Percentiles rank a stretch among this genome's conserved stretches.
These are phyloP conservation scores for Penicillium lividum DNA, from an alignment of 495 filamentous ascomycete genomes.

Conservation along the genomic window DNA sequence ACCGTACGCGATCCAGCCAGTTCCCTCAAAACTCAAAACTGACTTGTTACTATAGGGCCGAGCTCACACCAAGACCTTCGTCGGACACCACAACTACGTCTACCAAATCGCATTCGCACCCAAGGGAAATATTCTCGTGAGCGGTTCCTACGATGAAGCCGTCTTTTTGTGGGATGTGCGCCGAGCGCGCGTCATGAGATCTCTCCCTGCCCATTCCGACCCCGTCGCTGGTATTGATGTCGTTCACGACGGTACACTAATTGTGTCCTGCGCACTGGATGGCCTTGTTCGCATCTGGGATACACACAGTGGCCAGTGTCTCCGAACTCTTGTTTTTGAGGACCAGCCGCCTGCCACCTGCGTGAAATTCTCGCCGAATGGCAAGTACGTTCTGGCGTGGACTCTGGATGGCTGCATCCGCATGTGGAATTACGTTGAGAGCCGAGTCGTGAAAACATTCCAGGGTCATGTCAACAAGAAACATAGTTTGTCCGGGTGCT, in stretches of 20 bases:
- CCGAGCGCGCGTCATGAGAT: conserved; percentile 78
- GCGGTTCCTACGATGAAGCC: conserved; percentile 94
- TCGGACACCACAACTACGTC: conserved; percentile 94
- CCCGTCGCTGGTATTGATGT: conserved; percentile 93
- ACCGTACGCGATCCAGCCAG: conserved; percentile 52
- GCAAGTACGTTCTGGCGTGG: conserved; percentile 87
- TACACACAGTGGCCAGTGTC: conserved; percentile 90
- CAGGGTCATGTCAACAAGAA: conserved; percentile 86
- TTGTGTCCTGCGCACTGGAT: conserved; percentile 85
- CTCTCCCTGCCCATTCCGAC: conserved; percentile 90
- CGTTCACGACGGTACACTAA: conserved; percentile 85
- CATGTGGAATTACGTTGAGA: conserved; percentile 91
- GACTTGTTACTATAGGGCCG: conserved; percentile 46
- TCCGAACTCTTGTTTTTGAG: conserved; percentile 92
- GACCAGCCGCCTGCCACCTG: conserved; percentile 91
- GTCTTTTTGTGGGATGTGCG: conserved; percentile 96
- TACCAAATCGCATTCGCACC: conserved; percentile 92
- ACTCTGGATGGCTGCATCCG: conserved; percentile 87
- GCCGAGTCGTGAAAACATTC: conserved; percentile 91
- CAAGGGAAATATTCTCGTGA: conserved; percentile 93
- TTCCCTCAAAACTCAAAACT: conserved; percentile 13
- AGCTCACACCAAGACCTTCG: conserved; percentile 63
- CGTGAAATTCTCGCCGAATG: conserved; percentile 91
- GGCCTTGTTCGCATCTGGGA: conserved; percentile 95
- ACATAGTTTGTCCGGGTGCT: conserved; percentile 79